Evolutionary conservation across 345 rosid genomes (phyloP).

Genomic region (Eucalyptus pumila): DNA sequence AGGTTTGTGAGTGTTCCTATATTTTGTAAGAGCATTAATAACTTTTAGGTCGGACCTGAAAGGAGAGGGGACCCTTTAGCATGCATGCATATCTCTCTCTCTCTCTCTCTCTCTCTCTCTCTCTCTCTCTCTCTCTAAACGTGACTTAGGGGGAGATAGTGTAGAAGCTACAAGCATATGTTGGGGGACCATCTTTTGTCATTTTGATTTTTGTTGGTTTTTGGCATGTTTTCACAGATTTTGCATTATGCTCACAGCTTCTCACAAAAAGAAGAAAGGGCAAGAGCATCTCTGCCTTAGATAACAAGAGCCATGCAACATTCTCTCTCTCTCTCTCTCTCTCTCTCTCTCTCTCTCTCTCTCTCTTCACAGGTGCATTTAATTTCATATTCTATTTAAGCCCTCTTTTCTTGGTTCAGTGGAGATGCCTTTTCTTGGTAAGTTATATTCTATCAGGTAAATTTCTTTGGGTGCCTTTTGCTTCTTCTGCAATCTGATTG

Average conservation of each 20-base stretch:
- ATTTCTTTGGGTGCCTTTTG: background rate
- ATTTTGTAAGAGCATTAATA: background rate
- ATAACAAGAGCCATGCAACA: background rate
- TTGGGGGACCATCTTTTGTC: background rate
- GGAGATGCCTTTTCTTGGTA: background rate
- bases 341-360: background rate
- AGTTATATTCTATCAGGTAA: background rate
- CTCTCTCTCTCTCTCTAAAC: background rate
- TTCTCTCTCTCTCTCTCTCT: background rate
- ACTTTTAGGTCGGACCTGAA: background rate
- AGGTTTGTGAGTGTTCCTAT: constrained; percentile 9
- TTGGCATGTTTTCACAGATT: background rate
- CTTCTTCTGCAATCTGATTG: background rate
- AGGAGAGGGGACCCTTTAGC: background rate
- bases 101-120: background rate
- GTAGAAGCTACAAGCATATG: background rate
- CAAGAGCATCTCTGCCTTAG: background rate
- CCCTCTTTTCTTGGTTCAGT: background rate
- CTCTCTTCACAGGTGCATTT: background rate
- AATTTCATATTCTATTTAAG: background rate
- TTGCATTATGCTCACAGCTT: background rate
- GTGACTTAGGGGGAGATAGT: background rate
- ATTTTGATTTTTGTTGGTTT: background rate
- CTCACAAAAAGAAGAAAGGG: background rate
- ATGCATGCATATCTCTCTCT: background rate